Percentiles rank a stretch among this genome's conserved stretches.
Conservation (phyloP, 2,329 filamentous ascomycete genomes). For the Pyricularia sp. region DNA sequence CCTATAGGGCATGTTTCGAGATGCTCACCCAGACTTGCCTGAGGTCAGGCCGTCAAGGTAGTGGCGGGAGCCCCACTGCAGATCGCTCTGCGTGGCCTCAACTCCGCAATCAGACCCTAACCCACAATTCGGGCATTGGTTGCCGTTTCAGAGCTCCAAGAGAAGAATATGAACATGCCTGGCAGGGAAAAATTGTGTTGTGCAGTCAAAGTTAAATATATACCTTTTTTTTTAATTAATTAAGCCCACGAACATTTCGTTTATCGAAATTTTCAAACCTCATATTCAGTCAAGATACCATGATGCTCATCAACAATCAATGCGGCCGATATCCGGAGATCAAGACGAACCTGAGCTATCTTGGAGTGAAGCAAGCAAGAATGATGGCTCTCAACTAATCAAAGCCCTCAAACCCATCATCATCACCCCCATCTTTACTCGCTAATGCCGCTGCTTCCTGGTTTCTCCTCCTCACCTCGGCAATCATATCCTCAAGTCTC, state of each 20-base stretch:
- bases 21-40: background rate
- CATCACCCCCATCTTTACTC: constrained; percentile 31
- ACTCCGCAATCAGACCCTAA: background rate
- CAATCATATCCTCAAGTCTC: constrained; percentile 56
- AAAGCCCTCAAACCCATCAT: constrained; percentile 53
- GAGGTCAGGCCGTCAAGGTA: background rate
- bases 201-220: no score
- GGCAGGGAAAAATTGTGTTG: no score
- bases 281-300: no score
- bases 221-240: no score
- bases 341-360: background rate
- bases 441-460: constrained; percentile 18
- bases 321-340: background rate
- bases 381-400: constrained; percentile 17
- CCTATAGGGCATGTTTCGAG: background rate
- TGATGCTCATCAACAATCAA: background rate
- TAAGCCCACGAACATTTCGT: no score
- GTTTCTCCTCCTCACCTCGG: constrained; percentile 52
- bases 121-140: background rate
- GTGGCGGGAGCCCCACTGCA: background rate
- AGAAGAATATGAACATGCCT: no score
- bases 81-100: background rate
- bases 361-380: background rate
- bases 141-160: background rate
- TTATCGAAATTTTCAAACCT: no score